Percentiles rank a stretch among this genome's conserved stretches.
These are phyloP conservation scores for Geranium incanum DNA, from an alignment of 441 rosid species.

Conservation along the genomic window DNA sequence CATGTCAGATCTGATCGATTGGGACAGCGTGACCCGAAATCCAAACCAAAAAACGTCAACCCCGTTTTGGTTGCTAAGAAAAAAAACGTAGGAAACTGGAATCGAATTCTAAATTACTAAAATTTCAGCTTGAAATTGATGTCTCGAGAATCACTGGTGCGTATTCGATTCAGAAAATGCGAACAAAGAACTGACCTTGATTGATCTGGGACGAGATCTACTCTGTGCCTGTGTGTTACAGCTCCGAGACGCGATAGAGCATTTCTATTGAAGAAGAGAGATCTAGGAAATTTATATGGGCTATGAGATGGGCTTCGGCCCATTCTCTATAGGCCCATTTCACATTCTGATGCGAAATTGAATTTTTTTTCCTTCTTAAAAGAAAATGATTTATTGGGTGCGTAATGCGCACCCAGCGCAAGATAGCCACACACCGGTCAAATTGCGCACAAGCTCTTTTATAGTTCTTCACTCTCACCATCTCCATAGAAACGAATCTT, in stretches of 20 bases:
- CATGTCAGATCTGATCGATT: background rate
- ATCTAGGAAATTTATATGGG: background rate
- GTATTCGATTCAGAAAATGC: background rate
- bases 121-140: background rate
- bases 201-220: slow-evolving; percentile 3
- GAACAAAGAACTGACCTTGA: background rate
- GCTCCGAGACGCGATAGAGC: background rate
- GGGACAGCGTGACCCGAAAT: background rate
- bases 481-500: background rate
- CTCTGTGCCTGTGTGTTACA: slow-evolving; percentile 1
- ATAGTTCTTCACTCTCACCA: background rate
- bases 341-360: background rate
- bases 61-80: background rate
- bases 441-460: background rate
- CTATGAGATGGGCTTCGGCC: background rate
- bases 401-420: background rate
- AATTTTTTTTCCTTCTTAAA: background rate
- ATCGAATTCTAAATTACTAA: background rate
- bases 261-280: background rate
- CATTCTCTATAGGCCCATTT: background rate
- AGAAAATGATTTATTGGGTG: background rate
- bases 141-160: background rate
- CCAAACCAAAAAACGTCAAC: background rate
- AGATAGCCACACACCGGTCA: background rate
- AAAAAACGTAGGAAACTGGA: background rate